Evolutionary conservation across 2,329 filamentous ascomycete genomes (phyloP).

Genomic region (Neonectria faginata): DNA sequence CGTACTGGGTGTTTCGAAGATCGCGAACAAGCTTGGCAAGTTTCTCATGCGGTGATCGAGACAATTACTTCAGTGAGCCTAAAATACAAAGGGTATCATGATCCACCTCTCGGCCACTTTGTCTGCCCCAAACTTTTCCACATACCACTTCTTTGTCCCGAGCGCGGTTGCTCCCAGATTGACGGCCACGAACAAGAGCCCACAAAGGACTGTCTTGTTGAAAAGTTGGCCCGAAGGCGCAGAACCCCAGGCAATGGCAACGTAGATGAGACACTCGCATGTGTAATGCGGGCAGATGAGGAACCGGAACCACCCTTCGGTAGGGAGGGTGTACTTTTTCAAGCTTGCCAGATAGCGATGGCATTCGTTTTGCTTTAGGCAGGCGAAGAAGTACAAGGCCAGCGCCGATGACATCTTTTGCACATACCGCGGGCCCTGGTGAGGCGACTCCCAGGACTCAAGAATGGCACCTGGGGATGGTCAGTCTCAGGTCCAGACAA

Average conservation of each 20-base stretch:
- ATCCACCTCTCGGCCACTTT: constrained; percentile 74
- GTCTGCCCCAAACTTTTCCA: constrained; percentile 76
- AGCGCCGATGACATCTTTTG: constrained; percentile 58
- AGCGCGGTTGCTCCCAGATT: constrained; percentile 87
- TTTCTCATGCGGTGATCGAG: constrained; percentile 54
- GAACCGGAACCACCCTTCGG: constrained; percentile 75
- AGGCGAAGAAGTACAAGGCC: constrained; percentile 76
- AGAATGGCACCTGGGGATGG: constrained; percentile 48
- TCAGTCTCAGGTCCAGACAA: constrained; percentile 21
- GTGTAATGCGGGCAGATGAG: constrained; percentile 92
- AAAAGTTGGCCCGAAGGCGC: constrained; percentile 74
- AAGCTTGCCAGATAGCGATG: constrained; percentile 77
- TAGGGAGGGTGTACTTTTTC: constrained; percentile 85
- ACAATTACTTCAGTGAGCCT: constrained; percentile 37
- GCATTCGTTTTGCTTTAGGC: constrained; percentile 78
- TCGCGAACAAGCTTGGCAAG: constrained; percentile 74
- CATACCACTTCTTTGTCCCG: constrained; percentile 84
- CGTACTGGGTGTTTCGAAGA: constrained; percentile 82
- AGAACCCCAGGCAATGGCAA: constrained; percentile 78
- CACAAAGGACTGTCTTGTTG: constrained; percentile 80
- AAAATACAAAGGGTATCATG: constrained; percentile 80
- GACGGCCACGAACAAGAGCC: constrained; percentile 76
- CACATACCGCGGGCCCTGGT: constrained; percentile 36
- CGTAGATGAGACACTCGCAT: constrained; percentile 86
- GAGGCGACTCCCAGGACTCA: constrained; percentile 47